These are phyloP conservation scores for Pneumocystis jirovecii DNA, from an alignment of 1,139 yeast genomes.

Conservation along the genomic window DNA sequence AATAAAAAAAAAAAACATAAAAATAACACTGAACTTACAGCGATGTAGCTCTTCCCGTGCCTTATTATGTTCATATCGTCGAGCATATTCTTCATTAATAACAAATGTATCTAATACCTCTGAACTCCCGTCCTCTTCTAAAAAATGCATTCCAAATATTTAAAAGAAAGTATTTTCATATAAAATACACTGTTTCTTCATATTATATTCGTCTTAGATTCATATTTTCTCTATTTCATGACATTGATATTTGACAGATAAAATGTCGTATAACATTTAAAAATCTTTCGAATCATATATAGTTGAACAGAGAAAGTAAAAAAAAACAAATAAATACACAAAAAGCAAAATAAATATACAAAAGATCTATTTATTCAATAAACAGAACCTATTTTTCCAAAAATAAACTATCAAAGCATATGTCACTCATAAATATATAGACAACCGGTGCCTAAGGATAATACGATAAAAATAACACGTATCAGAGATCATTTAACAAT, in stretches of 20 bases:
- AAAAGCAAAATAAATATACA: neutral
- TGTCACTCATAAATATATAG: neutral
- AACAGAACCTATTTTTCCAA: neutral
- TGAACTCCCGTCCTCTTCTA: constrained; percentile 13
- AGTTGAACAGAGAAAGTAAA: neutral
- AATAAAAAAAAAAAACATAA: neutral
- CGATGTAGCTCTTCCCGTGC: constrained; percentile 23
- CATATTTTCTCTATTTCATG: neutral
- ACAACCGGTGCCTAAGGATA: neutral
- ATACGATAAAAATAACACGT: neutral
- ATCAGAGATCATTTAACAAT: neutral
- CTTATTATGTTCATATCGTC: constrained; percentile 24
- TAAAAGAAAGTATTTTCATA: neutral
- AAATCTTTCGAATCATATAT: neutral
- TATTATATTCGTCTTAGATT: neutral
- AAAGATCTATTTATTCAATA: neutral
- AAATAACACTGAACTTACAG: constrained; percentile 16
- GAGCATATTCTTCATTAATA: constrained; percentile 22
- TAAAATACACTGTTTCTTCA: neutral
- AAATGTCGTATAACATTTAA: no score
- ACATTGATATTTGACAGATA: neutral
- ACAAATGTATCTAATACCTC: constrained; percentile 20
- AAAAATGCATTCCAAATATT: neutral
- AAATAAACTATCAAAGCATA: neutral
- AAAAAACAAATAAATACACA: neutral